Evolutionary conservation across 164 flowering plant species (phyloP).

Genomic region (Houttuynia cordata): DNA sequence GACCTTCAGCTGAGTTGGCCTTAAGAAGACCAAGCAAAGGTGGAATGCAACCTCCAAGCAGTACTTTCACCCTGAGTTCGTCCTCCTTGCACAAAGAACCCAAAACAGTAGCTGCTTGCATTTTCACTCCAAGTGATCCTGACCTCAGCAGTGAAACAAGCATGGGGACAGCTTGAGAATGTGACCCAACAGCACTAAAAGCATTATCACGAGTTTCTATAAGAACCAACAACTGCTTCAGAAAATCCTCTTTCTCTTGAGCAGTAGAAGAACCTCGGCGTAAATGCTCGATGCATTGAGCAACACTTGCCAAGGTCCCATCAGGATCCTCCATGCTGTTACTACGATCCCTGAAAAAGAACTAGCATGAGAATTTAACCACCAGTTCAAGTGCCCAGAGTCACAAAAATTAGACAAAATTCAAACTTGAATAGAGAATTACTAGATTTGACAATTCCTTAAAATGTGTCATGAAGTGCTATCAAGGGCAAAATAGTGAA

Average conservation of each 20-base stretch:
- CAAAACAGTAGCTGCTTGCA: constrained; percentile 85
- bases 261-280: constrained; percentile 62
- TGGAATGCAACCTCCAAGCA: constrained; percentile 97
- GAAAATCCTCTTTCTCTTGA: constrained; percentile 72
- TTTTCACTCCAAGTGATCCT: constrained; percentile 70
- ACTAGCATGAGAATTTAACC: neutral
- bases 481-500: too few relatives aligned
- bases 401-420: too few relatives aligned
- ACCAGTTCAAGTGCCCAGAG: too few relatives aligned
- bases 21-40: constrained; percentile 89
- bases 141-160: constrained; percentile 91
- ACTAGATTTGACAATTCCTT: too few relatives aligned
- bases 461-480: too few relatives aligned
- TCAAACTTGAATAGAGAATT: too few relatives aligned
- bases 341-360: constrained; percentile 55
- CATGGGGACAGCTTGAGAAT: constrained; percentile 95
- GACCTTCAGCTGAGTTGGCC: constrained; percentile 76
- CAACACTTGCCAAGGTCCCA: constrained; percentile 94
- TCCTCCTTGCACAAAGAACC: constrained; percentile 93
- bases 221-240: constrained; percentile 76
- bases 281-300: constrained; percentile 94
- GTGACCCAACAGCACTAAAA: constrained; percentile 95
- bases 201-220: constrained; percentile 81
- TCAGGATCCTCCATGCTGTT: constrained; percentile 88
- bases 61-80: constrained; percentile 85